These are phyloP conservation scores for Rubia tinctorum DNA, from an alignment of 305 asterid genomes.

Conservation along the genomic window DNA sequence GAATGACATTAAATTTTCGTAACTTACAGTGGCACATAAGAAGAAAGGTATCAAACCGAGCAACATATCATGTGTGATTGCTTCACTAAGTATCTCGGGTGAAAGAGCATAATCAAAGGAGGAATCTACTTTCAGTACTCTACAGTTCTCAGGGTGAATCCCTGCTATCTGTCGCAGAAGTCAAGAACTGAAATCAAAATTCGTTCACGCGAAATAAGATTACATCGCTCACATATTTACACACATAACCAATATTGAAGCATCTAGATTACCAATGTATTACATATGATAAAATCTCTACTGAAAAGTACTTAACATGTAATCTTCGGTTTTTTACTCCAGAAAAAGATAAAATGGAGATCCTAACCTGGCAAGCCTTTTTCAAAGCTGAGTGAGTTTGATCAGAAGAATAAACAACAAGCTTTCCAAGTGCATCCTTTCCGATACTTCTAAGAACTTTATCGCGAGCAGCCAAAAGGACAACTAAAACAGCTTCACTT, in stretches of 20 bases:
- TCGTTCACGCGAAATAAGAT: not conserved
- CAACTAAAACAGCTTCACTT: constrained; percentile 91
- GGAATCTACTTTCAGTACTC: constrained; percentile 65
- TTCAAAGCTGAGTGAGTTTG: constrained; percentile 81
- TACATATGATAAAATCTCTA: not conserved
- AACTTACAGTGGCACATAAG: constrained; percentile 83
- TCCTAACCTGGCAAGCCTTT: constrained; percentile 97
- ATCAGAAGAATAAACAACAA: constrained; percentile 85
- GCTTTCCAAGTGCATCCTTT: constrained; percentile 64
- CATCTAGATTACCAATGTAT: not conserved
- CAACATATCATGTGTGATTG: constrained; percentile 57
- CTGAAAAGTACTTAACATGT: not conserved
- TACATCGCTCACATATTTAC: not conserved
- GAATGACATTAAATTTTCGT: not conserved
- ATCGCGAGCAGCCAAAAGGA: constrained; percentile 96
- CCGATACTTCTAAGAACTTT: constrained; percentile 62
- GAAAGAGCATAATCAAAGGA: constrained; percentile 69
- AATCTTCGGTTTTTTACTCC: not conserved
- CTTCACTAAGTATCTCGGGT: constrained; percentile 59
- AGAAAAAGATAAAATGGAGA: too few species aligned
- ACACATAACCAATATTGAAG: not conserved
- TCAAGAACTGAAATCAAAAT: not conserved
- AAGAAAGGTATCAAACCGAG: constrained; percentile 91
- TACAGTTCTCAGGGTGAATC: constrained; percentile 63
- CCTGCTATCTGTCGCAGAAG: constrained; percentile 70